These are phyloP conservation scores for Gnetum montanum DNA, from an alignment of 75 land plant genomes.

Conservation along the genomic window DNA sequence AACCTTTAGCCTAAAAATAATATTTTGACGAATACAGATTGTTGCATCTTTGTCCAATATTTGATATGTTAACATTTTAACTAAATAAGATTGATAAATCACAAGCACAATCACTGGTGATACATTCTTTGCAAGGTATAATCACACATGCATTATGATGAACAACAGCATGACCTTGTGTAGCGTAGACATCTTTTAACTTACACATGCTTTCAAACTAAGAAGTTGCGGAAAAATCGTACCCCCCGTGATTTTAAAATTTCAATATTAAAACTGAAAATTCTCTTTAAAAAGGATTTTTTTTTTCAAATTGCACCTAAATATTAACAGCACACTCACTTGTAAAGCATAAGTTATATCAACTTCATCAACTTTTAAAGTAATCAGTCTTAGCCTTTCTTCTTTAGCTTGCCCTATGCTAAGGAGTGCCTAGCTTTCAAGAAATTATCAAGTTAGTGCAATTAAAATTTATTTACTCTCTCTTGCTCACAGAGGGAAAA, in stretches of 20 bases:
- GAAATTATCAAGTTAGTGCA: neutral
- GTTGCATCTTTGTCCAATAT: no score
- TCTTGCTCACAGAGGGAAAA: neutral
- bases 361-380: conserved; percentile 20
- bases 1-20: no score
- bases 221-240: neutral
- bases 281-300: neutral
- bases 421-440: conserved; percentile 51
- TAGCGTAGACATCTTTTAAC: no score
- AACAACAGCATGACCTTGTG: no score
- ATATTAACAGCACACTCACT: conserved; percentile 10
- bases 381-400: conserved; percentile 47
- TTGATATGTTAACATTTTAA: no score
- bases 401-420: conserved; percentile 59
- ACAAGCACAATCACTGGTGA: no score
- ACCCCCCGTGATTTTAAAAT: neutral
- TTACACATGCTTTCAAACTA: no score
- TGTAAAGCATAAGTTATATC: conserved; percentile 44
- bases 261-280: neutral
- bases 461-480: neutral
- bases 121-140: no score
- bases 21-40: no score
- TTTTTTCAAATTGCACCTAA: neutral
- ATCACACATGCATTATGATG: no score
- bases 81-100: no score